Percentiles rank a stretch among this genome's conserved stretches.
These are phyloP conservation scores for Houttuynia cordata DNA, from an alignment of 164 flowering plant species.

Conservation along the genomic window DNA sequence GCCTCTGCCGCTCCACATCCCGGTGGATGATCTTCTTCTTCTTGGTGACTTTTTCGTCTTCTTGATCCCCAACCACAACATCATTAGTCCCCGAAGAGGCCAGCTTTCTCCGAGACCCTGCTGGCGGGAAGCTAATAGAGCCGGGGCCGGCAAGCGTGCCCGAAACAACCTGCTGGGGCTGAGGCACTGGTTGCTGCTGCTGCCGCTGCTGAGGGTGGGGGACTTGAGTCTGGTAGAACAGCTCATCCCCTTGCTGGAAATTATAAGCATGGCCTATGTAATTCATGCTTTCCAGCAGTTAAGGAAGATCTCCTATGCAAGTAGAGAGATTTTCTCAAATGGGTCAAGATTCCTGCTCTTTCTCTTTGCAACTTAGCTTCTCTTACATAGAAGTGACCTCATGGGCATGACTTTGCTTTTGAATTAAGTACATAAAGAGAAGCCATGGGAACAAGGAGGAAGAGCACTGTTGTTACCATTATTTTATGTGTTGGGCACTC, in stretches of 20 bases:
- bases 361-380: not conserved
- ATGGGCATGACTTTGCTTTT: not conserved
- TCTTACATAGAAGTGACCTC: not conserved
- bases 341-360: not conserved
- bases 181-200: conserved; percentile 1
- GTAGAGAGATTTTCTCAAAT: not conserved
- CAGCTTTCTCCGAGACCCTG: conserved; percentile 2
- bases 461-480: not conserved
- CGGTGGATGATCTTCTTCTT: conserved; percentile 17
- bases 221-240: not conserved
- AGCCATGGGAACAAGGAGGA: not conserved
- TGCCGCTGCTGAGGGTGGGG: conserved; percentile 2
- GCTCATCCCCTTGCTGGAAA: conserved; percentile 14
- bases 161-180: not conserved
- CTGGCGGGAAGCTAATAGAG: not conserved
- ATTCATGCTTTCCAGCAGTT: conserved; percentile 7
- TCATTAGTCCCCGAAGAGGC: not conserved
- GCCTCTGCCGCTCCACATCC: conserved; percentile 19
- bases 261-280: conserved; percentile 4
- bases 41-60: not conserved
- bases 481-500: not conserved
- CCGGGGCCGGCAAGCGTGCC: conserved; percentile 3
- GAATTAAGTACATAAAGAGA: not conserved
- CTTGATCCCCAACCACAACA: not conserved
- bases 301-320: not conserved